Percentiles rank a stretch among this genome's conserved stretches.
Conservation (phyloP, 345 rosid genomes). For the Fremontodendron californicum region DNA sequence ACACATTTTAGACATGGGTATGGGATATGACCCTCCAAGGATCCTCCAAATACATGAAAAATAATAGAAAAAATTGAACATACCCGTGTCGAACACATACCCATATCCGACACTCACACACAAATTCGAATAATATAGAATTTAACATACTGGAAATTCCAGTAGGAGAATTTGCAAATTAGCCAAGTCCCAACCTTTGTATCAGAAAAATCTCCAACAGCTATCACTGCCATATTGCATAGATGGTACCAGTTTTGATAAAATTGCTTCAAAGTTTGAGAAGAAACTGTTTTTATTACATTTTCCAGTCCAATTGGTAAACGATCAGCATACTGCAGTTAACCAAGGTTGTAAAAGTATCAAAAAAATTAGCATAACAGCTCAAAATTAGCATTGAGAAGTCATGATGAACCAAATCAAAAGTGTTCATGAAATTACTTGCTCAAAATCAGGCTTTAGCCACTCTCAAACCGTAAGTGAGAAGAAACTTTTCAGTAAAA, state of each 20-base stretch:
- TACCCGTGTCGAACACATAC: too few relatives aligned
- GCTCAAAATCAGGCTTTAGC: background rate
- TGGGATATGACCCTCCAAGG: too few relatives aligned
- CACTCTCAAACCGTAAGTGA: background rate
- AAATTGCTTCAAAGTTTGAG: slow-evolving; percentile 66
- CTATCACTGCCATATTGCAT: slow-evolving; percentile 81
- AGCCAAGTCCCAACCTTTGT: slow-evolving; percentile 56
- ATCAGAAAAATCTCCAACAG: slow-evolving; percentile 90
- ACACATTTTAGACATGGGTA: too few relatives aligned
- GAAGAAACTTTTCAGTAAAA: background rate
- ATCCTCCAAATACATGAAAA: too few relatives aligned
- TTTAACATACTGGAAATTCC: background rate
- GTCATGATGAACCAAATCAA: background rate
- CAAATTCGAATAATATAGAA: too few relatives aligned
- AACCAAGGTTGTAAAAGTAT: background rate
- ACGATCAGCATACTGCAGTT: slow-evolving; percentile 86
- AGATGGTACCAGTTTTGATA: slow-evolving; percentile 82
- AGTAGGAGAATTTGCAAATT: slow-evolving; percentile 4
- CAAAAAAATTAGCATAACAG: background rate
- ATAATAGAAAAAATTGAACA: too few relatives aligned
- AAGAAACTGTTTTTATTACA: slow-evolving; percentile 75
- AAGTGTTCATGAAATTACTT: background rate
- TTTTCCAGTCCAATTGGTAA: slow-evolving; percentile 88
- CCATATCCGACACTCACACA: too few relatives aligned
- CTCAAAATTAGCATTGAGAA: background rate